Conservation (phyloP, 306 rosid species). For the Rosa multiflora region DNA sequence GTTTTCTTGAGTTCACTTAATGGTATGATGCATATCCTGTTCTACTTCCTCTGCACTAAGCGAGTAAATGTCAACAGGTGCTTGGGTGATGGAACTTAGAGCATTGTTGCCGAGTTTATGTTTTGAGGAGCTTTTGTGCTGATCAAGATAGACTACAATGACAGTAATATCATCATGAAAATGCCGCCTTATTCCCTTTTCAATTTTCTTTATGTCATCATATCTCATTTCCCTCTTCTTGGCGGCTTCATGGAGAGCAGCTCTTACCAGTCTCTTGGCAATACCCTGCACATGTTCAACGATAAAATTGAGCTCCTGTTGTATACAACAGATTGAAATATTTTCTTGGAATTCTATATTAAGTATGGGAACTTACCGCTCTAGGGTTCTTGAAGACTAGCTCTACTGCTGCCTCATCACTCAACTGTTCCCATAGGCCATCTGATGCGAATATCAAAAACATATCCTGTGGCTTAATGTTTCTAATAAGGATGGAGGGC, state of each 20-base stretch:
- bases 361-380: conserved; percentile 62
- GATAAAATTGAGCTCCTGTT: background rate
- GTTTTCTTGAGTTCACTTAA: conserved; percentile 34
- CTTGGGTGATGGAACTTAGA: conserved; percentile 57
- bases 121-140: conserved; percentile 44
- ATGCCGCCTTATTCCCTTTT: conserved; percentile 79
- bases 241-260: conserved; percentile 86
- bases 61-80: conserved; percentile 88
- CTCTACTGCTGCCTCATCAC: conserved; percentile 80
- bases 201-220: conserved; percentile 73
- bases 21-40: conserved; percentile 35
- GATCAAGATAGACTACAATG: conserved; percentile 79
- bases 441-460: conserved; percentile 97
- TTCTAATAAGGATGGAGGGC: conserved; percentile 72
- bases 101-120: conserved; percentile 40
- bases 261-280: conserved; percentile 84
- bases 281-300: conserved; percentile 67
- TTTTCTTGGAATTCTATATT: background rate
- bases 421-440: conserved; percentile 98
- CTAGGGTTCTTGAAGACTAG: conserved; percentile 84
- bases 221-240: conserved; percentile 93
- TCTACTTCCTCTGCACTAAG: conserved; percentile 44
- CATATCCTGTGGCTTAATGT: conserved; percentile 68
- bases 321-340: background rate
- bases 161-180: conserved; percentile 95